Evolutionary conservation across 805 yeast species (phyloP).

Genomic region (Isabelozyma rhagii): DNA sequence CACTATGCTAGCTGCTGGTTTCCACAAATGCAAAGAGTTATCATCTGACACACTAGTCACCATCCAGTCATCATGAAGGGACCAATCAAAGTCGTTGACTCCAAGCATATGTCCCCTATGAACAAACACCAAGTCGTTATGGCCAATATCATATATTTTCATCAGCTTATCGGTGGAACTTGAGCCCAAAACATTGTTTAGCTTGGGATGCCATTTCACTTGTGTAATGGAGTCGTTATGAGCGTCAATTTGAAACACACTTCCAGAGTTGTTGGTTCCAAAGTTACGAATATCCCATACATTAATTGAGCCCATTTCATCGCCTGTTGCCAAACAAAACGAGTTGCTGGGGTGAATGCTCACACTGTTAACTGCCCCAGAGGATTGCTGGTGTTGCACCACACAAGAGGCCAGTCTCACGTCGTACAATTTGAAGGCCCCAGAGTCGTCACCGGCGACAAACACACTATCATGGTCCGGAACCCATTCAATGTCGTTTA

Average conservation of each 20-base stretch:
- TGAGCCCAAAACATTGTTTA: constrained; percentile 54
- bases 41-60: constrained; percentile 79
- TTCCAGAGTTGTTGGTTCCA: constrained; percentile 4
- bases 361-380: constrained; percentile 51
- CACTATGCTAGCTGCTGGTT: constrained; percentile 44
- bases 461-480: constrained; percentile 59
- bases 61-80: constrained; percentile 65
- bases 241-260: constrained; percentile 13
- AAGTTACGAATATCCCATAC: constrained; percentile 64
- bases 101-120: constrained; percentile 91
- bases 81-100: constrained; percentile 83
- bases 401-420: constrained; percentile 31
- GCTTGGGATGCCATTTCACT: constrained; percentile 68
- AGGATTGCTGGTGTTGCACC: constrained; percentile 8
- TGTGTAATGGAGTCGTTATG: constrained; percentile 59
- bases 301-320: constrained; percentile 50
- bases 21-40: constrained; percentile 85
- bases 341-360: constrained; percentile 57
- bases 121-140: constrained; percentile 44
- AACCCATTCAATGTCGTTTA: constrained; percentile 73
- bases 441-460: constrained; percentile 66
- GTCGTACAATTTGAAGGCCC: constrained; percentile 51
- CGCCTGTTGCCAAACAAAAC: constrained; percentile 65
- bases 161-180: constrained; percentile 65
- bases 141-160: constrained; percentile 55